Conservation (phyloP, 2,329 filamentous ascomycete genomes). For the Fusarium xyrophilum region DNA sequence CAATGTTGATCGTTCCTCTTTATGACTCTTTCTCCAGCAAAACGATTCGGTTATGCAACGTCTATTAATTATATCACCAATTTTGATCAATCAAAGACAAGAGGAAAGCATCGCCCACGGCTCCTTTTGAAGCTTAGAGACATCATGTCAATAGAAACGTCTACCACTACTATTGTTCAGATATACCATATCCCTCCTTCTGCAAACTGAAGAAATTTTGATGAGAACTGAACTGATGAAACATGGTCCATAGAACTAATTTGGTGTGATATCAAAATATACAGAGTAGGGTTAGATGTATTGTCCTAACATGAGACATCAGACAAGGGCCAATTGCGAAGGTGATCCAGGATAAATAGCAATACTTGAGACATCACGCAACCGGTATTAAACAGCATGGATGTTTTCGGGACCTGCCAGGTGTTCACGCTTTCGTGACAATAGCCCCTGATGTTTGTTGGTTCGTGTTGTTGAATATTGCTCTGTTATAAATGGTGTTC, state of each 20-base stretch:
- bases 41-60: not conserved
- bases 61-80: not conserved
- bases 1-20: not conserved
- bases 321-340: not conserved
- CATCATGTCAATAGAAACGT: not conserved
- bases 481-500: not conserved
- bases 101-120: not conserved
- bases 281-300: not conserved
- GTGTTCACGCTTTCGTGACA: slow-evolving; percentile 5
- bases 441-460: not conserved
- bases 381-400: slow-evolving; percentile 2
- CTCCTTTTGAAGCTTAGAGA: not conserved
- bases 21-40: not conserved
- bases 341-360: not conserved
- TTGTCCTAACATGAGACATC: slow-evolving; percentile 4
- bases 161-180: not conserved
- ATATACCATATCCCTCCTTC: not conserved
- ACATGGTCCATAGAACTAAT: not conserved
- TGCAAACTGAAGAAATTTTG: not conserved
- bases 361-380: slow-evolving; percentile 9
- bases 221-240: not conserved
- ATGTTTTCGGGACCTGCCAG: not conserved
- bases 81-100: not conserved
- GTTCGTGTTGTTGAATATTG: not conserved
- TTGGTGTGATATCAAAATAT: not conserved